Percentiles rank a stretch among this genome's conserved stretches.
Evolutionary conservation across 257 asterid genomes (phyloP).

Genomic region (Przewalskia tangutica): DNA sequence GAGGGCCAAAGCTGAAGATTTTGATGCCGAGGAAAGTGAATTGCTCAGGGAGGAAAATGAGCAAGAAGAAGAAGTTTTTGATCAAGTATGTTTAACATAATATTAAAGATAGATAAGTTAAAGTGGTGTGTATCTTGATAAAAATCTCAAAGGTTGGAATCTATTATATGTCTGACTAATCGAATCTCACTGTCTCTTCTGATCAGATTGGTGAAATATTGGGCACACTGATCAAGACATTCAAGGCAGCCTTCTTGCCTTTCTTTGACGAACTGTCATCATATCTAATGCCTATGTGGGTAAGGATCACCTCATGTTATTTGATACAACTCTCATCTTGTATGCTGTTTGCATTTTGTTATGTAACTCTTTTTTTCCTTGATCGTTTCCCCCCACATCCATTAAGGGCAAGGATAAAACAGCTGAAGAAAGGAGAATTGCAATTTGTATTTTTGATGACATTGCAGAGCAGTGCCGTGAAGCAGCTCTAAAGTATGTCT

Average conservation of each 20-base stretch:
- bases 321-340: neutral
- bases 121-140: neutral
- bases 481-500: slow-evolving; percentile 61
- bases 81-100: slow-evolving; percentile 51
- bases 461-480: slow-evolving; percentile 96
- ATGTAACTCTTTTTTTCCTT: neutral
- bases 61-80: slow-evolving; percentile 98
- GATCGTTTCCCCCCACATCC: neutral
- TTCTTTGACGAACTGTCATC: slow-evolving; percentile 87
- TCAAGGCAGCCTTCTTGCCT: slow-evolving; percentile 85
- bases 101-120: neutral
- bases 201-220: slow-evolving; percentile 81
- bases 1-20: slow-evolving; percentile 95
- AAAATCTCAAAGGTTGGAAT: neutral
- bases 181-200: neutral
- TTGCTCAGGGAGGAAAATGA: slow-evolving; percentile 92
- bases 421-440: slow-evolving; percentile 95
- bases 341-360: neutral
- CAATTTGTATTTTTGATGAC: slow-evolving; percentile 97
- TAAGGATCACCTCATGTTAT: slow-evolving; percentile 26
- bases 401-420: slow-evolving; percentile 91
- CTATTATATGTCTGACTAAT: neutral
- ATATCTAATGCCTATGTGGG: slow-evolving; percentile 99
- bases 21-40: slow-evolving; percentile 97
- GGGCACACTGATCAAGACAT: slow-evolving; percentile 89